phyloP scores from a whole-genome alignment of 2,329 filamentous ascomycete species.

The Microcyclospora tardicrescens region DNA sequence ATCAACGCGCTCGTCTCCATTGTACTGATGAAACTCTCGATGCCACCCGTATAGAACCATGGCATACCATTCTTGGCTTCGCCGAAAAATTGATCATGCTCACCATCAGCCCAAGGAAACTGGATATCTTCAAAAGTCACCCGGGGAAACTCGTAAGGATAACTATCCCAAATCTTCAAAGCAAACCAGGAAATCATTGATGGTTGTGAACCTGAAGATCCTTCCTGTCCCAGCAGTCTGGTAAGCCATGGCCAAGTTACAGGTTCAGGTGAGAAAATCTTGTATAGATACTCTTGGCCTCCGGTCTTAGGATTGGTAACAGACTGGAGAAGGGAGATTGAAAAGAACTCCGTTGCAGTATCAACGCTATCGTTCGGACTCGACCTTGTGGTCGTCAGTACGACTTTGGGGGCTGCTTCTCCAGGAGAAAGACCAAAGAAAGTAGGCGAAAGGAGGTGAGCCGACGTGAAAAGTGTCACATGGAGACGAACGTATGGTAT shows the following conservation, averaged over 20 bases:
- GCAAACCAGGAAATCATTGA: slow-evolving; percentile 52
- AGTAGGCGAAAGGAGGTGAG: slow-evolving; percentile 53
- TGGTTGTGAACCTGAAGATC: slow-evolving; percentile 1
- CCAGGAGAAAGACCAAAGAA: slow-evolving; percentile 57
- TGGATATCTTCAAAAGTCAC: slow-evolving; percentile 75
- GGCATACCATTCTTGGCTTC: too few relatives aligned
- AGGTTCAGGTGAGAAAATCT: slow-evolving; percentile 48
- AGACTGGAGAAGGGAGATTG: slow-evolving; percentile 59
- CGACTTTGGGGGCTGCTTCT: slow-evolving; percentile 52
- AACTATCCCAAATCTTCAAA: slow-evolving; percentile 67
- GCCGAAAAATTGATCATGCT: too few relatives aligned
- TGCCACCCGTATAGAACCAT: slow-evolving; percentile 55
- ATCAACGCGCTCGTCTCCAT: slow-evolving; percentile 95
- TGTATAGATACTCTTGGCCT: slow-evolving; percentile 46
- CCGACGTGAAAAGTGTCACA: slow-evolving; percentile 78
- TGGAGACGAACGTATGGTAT: slow-evolving; percentile 81
- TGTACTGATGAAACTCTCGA: slow-evolving; percentile 89
- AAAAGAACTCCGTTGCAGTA: slow-evolving; percentile 55
- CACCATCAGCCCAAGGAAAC: slow-evolving; percentile 40
- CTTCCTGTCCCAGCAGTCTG: slow-evolving; percentile 33
- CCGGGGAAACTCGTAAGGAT: slow-evolving; percentile 58
- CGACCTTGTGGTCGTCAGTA: slow-evolving; percentile 63
- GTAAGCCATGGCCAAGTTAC: slow-evolving; percentile 36
- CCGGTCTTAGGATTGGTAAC: slow-evolving; percentile 39
- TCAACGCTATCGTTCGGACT: slow-evolving; percentile 28